A percentile compares a stretch with the other conserved stretches of the same genome.
Evolutionary conservation across 305 asterid genomes (phyloP).

Genomic region (Fraxinus greggii): DNA sequence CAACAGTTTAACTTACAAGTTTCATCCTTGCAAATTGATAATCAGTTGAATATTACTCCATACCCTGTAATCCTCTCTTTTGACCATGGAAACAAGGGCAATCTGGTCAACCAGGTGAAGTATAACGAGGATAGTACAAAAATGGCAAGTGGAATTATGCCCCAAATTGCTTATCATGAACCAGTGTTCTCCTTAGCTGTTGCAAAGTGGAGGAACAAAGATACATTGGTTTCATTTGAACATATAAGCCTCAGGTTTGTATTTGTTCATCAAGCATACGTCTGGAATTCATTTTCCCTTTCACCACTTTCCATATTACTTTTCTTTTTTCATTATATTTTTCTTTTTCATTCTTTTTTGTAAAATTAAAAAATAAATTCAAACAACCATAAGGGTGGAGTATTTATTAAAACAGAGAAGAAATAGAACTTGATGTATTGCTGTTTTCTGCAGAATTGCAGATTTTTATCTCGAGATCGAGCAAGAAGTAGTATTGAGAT

Average conservation of each 20-base stretch:
- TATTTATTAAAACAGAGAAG: neutral
- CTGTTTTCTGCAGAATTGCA: slow-evolving; percentile 60
- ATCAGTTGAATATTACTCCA: slow-evolving; percentile 71
- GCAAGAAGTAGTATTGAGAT: slow-evolving; percentile 75
- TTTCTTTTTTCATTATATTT: neutral
- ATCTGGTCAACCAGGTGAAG: slow-evolving; percentile 43
- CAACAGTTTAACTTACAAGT: slow-evolving; percentile 77
- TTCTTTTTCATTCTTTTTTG: neutral
- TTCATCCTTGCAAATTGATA: slow-evolving; percentile 80
- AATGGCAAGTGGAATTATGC: slow-evolving; percentile 37
- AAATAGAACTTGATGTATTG: slow-evolving; percentile 18
- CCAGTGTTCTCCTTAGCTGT: slow-evolving; percentile 77
- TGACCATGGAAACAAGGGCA: slow-evolving; percentile 56
- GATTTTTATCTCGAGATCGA: slow-evolving; percentile 90
- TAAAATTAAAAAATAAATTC: neutral
- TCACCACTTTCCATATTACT: slow-evolving; percentile 24
- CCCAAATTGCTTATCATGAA: slow-evolving; percentile 44
- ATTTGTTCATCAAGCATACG: slow-evolving; percentile 19
- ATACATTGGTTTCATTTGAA: slow-evolving; percentile 75
- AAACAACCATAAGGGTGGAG: neutral
- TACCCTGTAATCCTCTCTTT: slow-evolving; percentile 90
- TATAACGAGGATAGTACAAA: slow-evolving; percentile 38
- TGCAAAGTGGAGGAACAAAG: slow-evolving; percentile 85
- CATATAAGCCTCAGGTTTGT: slow-evolving; percentile 80
- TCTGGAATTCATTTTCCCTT: slow-evolving; percentile 16